Evolutionary conservation across 441 rosid species (phyloP).

Genomic region (Bruguiera hainesii): DNA sequence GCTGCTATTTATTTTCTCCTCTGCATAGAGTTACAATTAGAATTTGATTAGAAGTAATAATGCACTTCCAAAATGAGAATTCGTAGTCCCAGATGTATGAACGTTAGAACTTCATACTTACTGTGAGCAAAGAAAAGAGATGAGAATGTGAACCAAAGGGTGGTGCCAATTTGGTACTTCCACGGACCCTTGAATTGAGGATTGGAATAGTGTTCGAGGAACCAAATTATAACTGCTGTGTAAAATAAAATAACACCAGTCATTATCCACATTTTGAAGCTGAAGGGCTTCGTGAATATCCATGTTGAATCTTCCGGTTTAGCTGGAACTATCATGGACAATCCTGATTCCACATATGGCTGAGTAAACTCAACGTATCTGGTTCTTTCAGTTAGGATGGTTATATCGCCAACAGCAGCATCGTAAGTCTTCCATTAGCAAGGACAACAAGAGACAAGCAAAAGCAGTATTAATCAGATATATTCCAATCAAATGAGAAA

Average conservation of each 20-base stretch:
- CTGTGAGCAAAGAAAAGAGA: constrained; percentile 28
- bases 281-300: constrained; percentile 33
- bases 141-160: constrained; percentile 33
- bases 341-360: constrained; percentile 28
- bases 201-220: constrained; percentile 21
- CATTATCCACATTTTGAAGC: constrained; percentile 19
- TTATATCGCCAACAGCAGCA: constrained; percentile 30
- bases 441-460: neutral
- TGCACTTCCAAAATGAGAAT: neutral
- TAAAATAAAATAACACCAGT: constrained; percentile 17
- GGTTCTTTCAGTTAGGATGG: constrained; percentile 22
- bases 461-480: neutral
- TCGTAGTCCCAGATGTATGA: neutral
- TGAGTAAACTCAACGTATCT: constrained; percentile 29
- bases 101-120: neutral
- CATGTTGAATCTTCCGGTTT: constrained; percentile 16
- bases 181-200: constrained; percentile 24
- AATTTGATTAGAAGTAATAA: no score
- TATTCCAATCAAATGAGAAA: neutral
- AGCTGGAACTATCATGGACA: constrained; percentile 25
- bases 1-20: constrained; percentile 33
- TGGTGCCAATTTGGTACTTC: constrained; percentile 22
- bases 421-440: constrained; percentile 16
- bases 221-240: constrained; percentile 25
- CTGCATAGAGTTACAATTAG: constrained; percentile 23